Conservation (phyloP, 768 basidiomycete species). For the Lentinula sp. region DNA sequence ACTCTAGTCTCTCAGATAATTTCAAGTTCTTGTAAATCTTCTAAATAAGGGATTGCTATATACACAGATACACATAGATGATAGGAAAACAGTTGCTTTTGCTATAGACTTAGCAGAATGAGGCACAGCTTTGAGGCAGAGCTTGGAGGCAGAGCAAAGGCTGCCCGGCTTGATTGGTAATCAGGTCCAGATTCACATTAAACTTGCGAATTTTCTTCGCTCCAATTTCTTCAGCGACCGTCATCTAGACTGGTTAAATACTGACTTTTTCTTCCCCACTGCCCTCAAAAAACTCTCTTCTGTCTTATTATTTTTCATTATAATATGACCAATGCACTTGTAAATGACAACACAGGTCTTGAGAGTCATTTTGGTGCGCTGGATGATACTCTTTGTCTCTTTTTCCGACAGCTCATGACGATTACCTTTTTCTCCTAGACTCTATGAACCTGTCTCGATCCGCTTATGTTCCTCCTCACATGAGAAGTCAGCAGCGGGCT, state of each 20-base stretch:
- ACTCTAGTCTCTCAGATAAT: too few species aligned
- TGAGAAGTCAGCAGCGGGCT: conserved; percentile 85
- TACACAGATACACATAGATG: too few species aligned
- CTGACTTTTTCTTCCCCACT: not conserved
- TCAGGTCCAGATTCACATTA: not conserved
- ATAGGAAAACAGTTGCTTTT: too few species aligned
- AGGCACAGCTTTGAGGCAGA: too few species aligned
- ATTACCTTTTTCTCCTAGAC: conserved; percentile 32
- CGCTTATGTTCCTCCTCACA: conserved; percentile 85
- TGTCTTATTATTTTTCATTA: conserved; percentile 11
- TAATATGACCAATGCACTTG: conserved; percentile 88
- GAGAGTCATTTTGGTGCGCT: conserved; percentile 70
- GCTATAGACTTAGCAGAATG: too few species aligned
- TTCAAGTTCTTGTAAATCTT: too few species aligned
- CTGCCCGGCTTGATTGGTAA: not conserved
- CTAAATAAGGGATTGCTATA: too few species aligned
- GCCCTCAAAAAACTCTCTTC: not conserved
- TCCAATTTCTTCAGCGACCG: conserved; percentile 2
- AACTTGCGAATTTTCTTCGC: not conserved
- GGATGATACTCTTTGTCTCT: not conserved
- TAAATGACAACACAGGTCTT: conserved; percentile 69
- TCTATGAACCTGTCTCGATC: conserved; percentile 75
- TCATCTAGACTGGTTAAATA: conserved; percentile 6
- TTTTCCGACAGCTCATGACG: not conserved
- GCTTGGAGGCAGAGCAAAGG: too few species aligned